A percentile compares a stretch with the other conserved stretches of the same genome.
These are phyloP conservation scores for Ganoderma lingzhi DNA, from an alignment of 1,284 basidiomycete species.

Conservation along the genomic window DNA sequence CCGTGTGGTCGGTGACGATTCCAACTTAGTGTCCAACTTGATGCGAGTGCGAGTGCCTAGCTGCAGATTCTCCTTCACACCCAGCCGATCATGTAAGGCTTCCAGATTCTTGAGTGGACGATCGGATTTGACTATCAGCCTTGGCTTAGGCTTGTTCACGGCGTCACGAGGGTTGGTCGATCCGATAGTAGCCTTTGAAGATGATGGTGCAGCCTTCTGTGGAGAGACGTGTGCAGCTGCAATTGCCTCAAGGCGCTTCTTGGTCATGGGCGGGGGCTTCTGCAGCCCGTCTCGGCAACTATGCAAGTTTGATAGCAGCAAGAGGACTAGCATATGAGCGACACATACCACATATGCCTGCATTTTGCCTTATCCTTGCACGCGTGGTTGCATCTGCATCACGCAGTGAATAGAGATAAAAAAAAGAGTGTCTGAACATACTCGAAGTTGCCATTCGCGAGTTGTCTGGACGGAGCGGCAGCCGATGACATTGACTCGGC, in stretches of 20 bases:
- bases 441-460: constrained; percentile 63
- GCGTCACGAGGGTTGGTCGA: background rate
- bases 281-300: constrained; percentile 77
- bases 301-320: constrained; percentile 17
- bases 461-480: constrained; percentile 26
- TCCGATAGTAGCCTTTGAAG: background rate
- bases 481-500: constrained; percentile 43
- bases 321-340: background rate
- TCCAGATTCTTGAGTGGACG: constrained; percentile 52
- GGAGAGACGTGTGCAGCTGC: constrained; percentile 21
- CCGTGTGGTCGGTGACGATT: constrained; percentile 14
- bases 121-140: constrained; percentile 39
- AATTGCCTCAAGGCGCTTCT: constrained; percentile 36
- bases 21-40: constrained; percentile 48
- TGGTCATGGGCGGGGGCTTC: constrained; percentile 57
- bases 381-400: constrained; percentile 74
- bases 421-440: constrained; percentile 35
- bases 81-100: constrained; percentile 52
- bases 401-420: background rate
- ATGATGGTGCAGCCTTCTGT: background rate
- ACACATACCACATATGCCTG: constrained; percentile 73
- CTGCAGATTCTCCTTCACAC: constrained; percentile 50
- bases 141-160: constrained; percentile 26
- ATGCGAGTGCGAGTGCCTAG: constrained; percentile 53
- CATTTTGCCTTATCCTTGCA: constrained; percentile 82